Evolutionary conservation across 2,329 filamentous ascomycete species (phyloP).

Genomic region (Hortaea werneckii): DNA sequence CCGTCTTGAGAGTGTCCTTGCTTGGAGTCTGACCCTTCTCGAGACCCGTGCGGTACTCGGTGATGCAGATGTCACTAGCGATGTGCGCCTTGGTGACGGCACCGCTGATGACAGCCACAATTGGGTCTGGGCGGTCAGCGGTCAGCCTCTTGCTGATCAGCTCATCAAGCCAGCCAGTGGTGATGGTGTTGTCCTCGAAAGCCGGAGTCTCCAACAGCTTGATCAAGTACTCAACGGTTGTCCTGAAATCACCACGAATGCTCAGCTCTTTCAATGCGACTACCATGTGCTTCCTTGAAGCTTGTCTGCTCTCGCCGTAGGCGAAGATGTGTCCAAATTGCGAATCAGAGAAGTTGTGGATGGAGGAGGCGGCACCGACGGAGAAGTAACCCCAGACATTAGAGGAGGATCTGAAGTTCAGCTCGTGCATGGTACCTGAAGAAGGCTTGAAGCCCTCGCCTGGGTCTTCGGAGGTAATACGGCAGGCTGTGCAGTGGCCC

Average conservation of each 20-base stretch:
- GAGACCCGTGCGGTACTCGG: slow-evolving; percentile 75
- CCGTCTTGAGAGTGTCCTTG: slow-evolving; percentile 94
- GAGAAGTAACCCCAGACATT: slow-evolving; percentile 99
- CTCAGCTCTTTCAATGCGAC: slow-evolving; percentile 96
- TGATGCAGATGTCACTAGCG: slow-evolving; percentile 79
- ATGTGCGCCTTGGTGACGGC: slow-evolving; percentile 91
- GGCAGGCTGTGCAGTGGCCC: slow-evolving; percentile 94
- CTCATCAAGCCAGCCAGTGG: slow-evolving; percentile 96
- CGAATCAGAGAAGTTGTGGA: slow-evolving; percentile 98
- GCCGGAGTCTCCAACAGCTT: slow-evolving; percentile 97
- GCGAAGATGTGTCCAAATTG: slow-evolving; percentile 99
- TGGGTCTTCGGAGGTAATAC: slow-evolving; percentile 97
- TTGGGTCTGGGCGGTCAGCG: slow-evolving; percentile 86
- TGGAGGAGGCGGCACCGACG: slow-evolving; percentile 88
- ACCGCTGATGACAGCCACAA: slow-evolving; percentile 89
- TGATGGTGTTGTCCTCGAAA: slow-evolving; percentile 98
- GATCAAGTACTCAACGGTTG: slow-evolving; percentile 96
- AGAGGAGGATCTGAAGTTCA: slow-evolving; percentile 97
- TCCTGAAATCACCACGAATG: slow-evolving; percentile 98
- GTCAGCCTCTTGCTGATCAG: slow-evolving; percentile 96
- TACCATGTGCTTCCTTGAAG: slow-evolving; percentile 98
- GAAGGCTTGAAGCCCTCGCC: slow-evolving; percentile 99
- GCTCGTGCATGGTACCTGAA: slow-evolving; percentile 95
- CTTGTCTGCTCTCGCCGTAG: slow-evolving; percentile 92
- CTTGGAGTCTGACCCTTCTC: slow-evolving; percentile 96